Evolutionary conservation across 208 protist genomes (phyloP).

Genomic region (Leishmania gerbilli): DNA sequence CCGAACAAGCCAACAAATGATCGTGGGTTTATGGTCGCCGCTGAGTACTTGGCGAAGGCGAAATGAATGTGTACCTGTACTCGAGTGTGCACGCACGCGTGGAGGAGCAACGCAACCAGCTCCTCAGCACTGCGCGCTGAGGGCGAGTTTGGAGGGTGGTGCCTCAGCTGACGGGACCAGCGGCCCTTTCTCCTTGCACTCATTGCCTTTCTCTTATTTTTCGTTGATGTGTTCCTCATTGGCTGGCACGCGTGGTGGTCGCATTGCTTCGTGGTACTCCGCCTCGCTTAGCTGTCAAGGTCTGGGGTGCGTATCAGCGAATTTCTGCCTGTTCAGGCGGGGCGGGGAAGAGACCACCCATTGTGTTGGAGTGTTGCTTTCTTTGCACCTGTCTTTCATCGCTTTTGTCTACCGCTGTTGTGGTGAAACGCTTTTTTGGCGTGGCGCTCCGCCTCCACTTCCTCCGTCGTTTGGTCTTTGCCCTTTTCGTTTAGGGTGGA

Average conservation of each 20-base stretch:
- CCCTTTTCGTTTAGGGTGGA: neutral
- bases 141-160: neutral
- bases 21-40: constrained; percentile 86
- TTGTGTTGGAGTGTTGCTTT: neutral
- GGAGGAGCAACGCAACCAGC: neutral
- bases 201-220: neutral
- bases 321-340: neutral
- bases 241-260: neutral
- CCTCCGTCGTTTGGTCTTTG: neutral
- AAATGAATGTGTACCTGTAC: constrained; percentile 17
- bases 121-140: neutral
- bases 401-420: neutral
- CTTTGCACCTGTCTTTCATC: neutral
- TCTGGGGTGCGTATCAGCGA: neutral
- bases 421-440: neutral
- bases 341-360: neutral
- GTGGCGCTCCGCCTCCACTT: neutral
- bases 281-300: neutral
- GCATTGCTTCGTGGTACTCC: neutral
- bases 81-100: neutral
- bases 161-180: neutral
- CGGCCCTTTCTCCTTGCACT: neutral
- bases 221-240: neutral
- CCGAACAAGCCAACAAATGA: constrained; percentile 69
- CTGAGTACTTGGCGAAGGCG: constrained; percentile 55